phyloP scores from a whole-genome alignment of 83 land plant genomes.

The Larix sibirica region DNA sequence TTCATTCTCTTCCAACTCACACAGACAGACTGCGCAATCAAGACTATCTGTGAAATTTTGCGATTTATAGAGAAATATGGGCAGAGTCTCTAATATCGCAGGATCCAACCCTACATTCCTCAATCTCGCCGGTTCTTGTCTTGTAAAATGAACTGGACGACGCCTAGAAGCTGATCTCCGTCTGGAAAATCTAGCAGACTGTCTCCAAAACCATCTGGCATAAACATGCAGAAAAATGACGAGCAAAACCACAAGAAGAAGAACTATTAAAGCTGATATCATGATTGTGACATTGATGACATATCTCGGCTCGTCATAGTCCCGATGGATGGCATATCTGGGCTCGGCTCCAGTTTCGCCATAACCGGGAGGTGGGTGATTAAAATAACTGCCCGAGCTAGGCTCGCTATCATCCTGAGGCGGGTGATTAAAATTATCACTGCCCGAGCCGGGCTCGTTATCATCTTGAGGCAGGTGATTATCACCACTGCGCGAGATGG shows the following conservation, averaged over 20 bases:
- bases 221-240: conserved; percentile 41
- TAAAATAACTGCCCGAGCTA: too few relatives aligned
- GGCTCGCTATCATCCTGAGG: too few relatives aligned
- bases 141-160: background rate
- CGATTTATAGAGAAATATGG: conserved; percentile 32
- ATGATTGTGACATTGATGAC: conserved; percentile 23
- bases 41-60: background rate
- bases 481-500: too few relatives aligned
- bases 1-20: conserved; percentile 40
- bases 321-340: too few relatives aligned
- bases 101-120: conserved; percentile 27
- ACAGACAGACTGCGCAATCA: conserved; percentile 54
- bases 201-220: conserved; percentile 41
- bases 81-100: conserved; percentile 25
- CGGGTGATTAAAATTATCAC: too few relatives aligned
- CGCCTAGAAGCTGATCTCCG: background rate
- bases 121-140: background rate
- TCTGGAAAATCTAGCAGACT: background rate
- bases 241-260: conserved; percentile 37
- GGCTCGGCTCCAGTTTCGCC: too few relatives aligned
- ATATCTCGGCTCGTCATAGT: too few relatives aligned
- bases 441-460: too few relatives aligned
- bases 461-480: too few relatives aligned
- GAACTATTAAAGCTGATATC: conserved; percentile 30
- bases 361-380: too few relatives aligned